Evolutionary conservation across 1,284 basidiomycete genomes (phyloP), one percentile per base, ranked within the genome.

Genomic region (Chiua sp.): DNA sequence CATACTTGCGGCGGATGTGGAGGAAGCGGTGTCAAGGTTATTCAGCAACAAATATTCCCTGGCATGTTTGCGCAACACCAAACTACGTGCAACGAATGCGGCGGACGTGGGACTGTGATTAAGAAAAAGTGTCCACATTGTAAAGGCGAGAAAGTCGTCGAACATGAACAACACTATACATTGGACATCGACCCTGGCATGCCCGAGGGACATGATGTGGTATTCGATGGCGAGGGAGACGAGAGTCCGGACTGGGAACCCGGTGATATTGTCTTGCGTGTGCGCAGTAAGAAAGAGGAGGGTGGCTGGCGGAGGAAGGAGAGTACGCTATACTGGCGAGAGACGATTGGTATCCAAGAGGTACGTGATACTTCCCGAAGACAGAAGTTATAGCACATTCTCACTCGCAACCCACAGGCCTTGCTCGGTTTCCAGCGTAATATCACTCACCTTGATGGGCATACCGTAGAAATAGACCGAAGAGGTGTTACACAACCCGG

Each of bases 41-140:
- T 90, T 58, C 90, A 94, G 59, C 94, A 97, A 73, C 96, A 97
- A 80, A 92, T 98, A 65, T 95, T 96, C 81, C 94, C 95, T 2
- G 94, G 94, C 26, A 96, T 97, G 94, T 92, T 91, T 69, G 92
- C 90, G 0, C 89, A 96, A 78, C 85, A 89, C 61, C 90, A 95
- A 78, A 76, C 84, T 60, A 85, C 87, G 37, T 93, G 93, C 74
- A 86, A 86, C 62, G 87, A 92, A 49, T 98, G 96, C 70, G 82
- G 83, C 52, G 96, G 96, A 7, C 87, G 90, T 58, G 94, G 96
- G 13, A 88, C 85, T 64, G 79, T 88, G 51, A 92, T 98, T 69
- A 86, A 83, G 62, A 85, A 85, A 63, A 79, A 81, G 57, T 98
- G 96, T 69, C 86, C 92, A 2, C 88, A 91, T 66, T 98, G 96